These are phyloP conservation scores for Solanum etuberosum DNA, from an alignment of 257 asterid species.

Conservation along the genomic window DNA sequence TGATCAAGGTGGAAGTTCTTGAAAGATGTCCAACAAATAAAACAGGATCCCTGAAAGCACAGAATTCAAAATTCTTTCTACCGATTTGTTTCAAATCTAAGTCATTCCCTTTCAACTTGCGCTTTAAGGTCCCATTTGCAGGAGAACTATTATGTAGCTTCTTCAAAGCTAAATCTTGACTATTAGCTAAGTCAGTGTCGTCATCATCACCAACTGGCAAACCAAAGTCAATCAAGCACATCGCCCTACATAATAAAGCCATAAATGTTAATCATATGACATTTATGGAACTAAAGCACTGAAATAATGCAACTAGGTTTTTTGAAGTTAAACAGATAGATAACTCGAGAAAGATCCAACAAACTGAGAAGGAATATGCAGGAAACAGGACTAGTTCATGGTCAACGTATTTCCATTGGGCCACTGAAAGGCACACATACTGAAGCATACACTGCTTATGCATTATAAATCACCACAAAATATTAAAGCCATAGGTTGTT, in stretches of 20 bases:
- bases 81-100: conserved; percentile 38
- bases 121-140: conserved; percentile 41
- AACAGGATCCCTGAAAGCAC: conserved; percentile 70
- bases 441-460: not conserved
- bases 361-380: not conserved
- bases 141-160: conserved; percentile 28
- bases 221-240: conserved; percentile 80
- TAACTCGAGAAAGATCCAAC: not conserved
- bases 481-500: not conserved
- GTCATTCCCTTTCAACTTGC: conserved; percentile 37
- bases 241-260: conserved; percentile 43
- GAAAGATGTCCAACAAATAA: conserved; percentile 91
- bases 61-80: conserved; percentile 58
- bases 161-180: conserved; percentile 18
- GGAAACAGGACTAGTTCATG: not conserved
- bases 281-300: not conserved
- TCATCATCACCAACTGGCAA: conserved; percentile 54
- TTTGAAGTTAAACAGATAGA: not conserved
- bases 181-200: conserved; percentile 25
- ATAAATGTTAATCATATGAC: not conserved
- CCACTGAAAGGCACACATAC: not conserved
- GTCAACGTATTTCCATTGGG: not conserved
- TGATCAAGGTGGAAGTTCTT: conserved; percentile 64
- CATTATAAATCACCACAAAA: not conserved
- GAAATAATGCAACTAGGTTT: not conserved